Evolutionary conservation across 176 grass and related monocot genomes (phyloP).

Genomic region (Eleusine indica): DNA sequence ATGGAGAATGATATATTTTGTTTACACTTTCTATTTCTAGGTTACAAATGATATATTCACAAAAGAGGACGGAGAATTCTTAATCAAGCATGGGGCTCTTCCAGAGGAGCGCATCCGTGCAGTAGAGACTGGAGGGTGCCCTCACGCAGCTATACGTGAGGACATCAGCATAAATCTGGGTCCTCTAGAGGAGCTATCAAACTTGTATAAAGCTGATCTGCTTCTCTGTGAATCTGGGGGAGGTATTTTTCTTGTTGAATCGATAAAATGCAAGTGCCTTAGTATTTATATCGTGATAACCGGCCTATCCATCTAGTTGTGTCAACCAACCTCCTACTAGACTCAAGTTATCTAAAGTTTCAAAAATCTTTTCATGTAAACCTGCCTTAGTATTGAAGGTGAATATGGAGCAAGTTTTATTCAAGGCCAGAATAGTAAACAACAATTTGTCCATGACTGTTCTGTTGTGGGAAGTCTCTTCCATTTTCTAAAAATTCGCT

Average conservation of each 20-base stretch:
- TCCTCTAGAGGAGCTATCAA: slow-evolving; percentile 89
- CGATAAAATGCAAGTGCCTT: neutral
- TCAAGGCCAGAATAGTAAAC: neutral
- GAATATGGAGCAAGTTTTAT: neutral
- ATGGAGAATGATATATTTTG: neutral
- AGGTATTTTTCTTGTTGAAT: slow-evolving; percentile 60
- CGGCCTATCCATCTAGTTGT: neutral
- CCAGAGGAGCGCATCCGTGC: slow-evolving; percentile 85
- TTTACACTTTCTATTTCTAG: slow-evolving; percentile 37
- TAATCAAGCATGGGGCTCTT: slow-evolving; percentile 89
- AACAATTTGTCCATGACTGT: neutral
- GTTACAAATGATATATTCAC: slow-evolving; percentile 99
- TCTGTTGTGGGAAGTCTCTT: neutral
- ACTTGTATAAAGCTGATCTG: slow-evolving; percentile 82
- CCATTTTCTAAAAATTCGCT: too few species aligned
- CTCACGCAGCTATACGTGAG: slow-evolving; percentile 92
- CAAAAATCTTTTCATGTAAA: too few species aligned
- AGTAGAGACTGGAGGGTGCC: slow-evolving; percentile 93
- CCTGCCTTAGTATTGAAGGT: neutral
- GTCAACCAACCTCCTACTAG: neutral
- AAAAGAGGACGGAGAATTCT: slow-evolving; percentile 96
- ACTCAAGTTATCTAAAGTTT: neutral
- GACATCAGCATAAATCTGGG: slow-evolving; percentile 98
- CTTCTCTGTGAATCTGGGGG: slow-evolving; percentile 99
- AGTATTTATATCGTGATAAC: neutral